Evolutionary conservation across 495 filamentous ascomycete genomes (phyloP).

Genomic region (Penicillium waksmanii): DNA sequence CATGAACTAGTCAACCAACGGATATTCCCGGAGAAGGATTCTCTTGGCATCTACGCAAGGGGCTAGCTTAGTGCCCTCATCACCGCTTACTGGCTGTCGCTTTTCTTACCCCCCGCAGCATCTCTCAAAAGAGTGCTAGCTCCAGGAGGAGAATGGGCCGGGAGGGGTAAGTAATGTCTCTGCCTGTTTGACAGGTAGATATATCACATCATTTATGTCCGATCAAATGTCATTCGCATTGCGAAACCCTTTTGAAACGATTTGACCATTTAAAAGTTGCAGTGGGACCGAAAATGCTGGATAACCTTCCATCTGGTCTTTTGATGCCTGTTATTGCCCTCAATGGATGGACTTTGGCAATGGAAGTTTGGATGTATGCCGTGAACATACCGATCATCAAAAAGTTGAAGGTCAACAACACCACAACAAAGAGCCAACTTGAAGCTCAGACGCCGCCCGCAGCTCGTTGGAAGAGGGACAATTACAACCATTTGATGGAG

Average conservation of each 20-base stretch:
- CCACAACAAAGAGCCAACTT: conserved; percentile 19
- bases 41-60: neutral
- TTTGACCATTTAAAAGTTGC: too few relatives aligned
- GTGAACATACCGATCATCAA: conserved; percentile 22
- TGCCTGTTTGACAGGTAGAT: neutral
- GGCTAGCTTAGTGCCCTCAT: neutral
- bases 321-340: conserved; percentile 36
- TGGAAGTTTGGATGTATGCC: conserved; percentile 33
- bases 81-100: neutral
- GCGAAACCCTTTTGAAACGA: too few relatives aligned
- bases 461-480: conserved; percentile 34
- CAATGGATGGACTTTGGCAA: conserved; percentile 29
- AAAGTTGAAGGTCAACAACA: conserved; percentile 7
- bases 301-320: conserved; percentile 18
- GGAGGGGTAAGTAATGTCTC: neutral
- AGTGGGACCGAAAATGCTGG: neutral
- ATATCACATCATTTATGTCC: neutral
- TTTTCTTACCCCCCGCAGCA: neutral
- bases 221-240: neutral
- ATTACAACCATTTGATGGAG: conserved; percentile 33
- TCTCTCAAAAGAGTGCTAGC: neutral
- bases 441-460: conserved; percentile 22
- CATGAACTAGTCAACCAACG: neutral
- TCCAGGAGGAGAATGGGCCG: neutral
- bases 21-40: neutral